Conservation (phyloP, 169 alveolate species). For the Neospora caninum region DNA sequence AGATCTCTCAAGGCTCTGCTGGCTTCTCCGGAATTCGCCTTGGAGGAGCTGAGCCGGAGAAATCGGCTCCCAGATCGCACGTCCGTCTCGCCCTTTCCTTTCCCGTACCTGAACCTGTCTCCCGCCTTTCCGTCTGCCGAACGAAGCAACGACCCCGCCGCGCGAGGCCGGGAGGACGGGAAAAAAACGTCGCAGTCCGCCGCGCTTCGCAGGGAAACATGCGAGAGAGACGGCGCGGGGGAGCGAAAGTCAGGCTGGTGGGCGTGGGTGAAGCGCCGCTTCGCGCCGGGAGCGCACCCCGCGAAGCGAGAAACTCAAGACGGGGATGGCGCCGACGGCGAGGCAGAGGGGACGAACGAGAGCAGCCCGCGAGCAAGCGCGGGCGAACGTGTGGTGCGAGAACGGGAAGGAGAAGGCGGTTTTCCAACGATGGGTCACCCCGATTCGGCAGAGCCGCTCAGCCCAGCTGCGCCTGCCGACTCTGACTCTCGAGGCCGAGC, state of each 20-base stretch:
- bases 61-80: conserved; percentile 16
- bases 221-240: not conserved
- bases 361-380: too few species aligned
- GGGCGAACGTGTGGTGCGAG: too few species aligned
- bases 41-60: conserved; percentile 46
- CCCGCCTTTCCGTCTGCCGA: not conserved
- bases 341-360: not conserved
- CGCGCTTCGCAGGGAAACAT: not conserved
- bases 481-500: not conserved
- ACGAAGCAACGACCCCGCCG: not conserved
- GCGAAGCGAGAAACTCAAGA: not conserved
- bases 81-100: conserved; percentile 39
- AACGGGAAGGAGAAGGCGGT: too few species aligned
- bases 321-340: not conserved
- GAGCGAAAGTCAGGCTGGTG: not conserved
- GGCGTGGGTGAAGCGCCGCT: not conserved
- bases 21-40: conserved; percentile 31
- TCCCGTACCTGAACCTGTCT: conserved; percentile 46
- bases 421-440: too few species aligned
- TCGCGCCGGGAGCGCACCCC: not conserved
- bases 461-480: not conserved
- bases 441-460: not conserved
- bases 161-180: not conserved
- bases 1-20: conserved; percentile 5
- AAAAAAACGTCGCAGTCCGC: not conserved